Conservation (phyloP, 148 eudicot genomes). For the Rheum nobile region DNA sequence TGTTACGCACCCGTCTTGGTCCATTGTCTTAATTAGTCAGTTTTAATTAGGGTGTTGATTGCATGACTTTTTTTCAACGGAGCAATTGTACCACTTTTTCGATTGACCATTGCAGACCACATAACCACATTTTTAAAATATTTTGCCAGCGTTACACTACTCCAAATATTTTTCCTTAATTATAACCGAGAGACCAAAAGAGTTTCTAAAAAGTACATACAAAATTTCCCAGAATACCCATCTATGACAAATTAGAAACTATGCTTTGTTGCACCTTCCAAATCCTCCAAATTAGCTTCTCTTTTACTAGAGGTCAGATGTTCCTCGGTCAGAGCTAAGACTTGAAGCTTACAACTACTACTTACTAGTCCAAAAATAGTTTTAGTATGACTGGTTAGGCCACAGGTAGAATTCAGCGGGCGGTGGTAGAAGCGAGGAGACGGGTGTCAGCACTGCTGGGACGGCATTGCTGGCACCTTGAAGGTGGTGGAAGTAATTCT, state of each 20-base stretch:
- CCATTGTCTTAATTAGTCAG: too few relatives aligned
- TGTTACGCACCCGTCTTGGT: too few relatives aligned
- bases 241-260: neutral
- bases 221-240: neutral
- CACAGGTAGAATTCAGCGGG: constrained; percentile 4
- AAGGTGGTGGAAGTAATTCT: constrained; percentile 48
- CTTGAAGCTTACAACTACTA: neutral
- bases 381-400: neutral
- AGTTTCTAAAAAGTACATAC: neutral
- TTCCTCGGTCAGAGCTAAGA: neutral
- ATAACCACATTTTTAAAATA: too few relatives aligned
- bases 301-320: neutral
- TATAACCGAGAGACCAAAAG: neutral
- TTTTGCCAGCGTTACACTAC: neutral
- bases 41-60: neutral
- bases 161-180: neutral
- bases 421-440: neutral
- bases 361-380: neutral
- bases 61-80: neutral
- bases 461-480: constrained; percentile 14
- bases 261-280: neutral
- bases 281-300: neutral
- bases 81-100: neutral
- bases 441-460: neutral
- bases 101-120: neutral